Evolutionary conservation across 2,329 filamentous ascomycete species (phyloP), one percentile per base, ranked within the genome.

Genomic region (Talaromyces piceae): DNA sequence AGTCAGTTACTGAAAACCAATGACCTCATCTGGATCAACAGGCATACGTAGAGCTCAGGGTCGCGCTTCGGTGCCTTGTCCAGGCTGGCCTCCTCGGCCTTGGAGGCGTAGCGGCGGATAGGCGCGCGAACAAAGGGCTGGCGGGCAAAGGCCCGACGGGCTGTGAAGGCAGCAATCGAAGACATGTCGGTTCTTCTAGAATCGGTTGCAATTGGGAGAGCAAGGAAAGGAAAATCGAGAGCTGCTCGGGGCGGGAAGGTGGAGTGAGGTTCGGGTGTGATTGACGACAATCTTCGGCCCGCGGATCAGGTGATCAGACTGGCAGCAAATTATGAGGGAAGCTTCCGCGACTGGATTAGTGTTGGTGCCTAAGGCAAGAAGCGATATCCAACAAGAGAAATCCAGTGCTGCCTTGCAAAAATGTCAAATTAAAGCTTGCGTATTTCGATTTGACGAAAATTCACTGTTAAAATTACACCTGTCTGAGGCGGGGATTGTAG

Each of bases 11-110:
- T 25, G 22, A 5, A 22, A 3, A 23, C n/a, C 33, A 13, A 52
- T 52, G 16, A 4, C 26, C 20, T 1, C 25, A 9, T 41, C 12
- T 39, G 20, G 26, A 18, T 16, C 13, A 44, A 22, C 9, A 39
- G n/a, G 57, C 80, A 60, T 80, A 88, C 84, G 68, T 85, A 87
- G 67, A 88, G 83, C 75, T 88, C 85, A 53, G 85, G 85, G 69
- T 88, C 84, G 68, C 76, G 76, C 75, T 80, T 83, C 51, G 83
- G 81, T 61, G 78, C 84, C 67, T 81, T 77, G 66, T 80, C 77
- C 64, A 87, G 72, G 59, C 68, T 59, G 53, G 72, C 67, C 59
- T 77, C 73, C 57, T 77, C 73, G 45, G 73, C 67, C 62, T 72
- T 73, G 56, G 67, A 60, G 60, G 61, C 61, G 56, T 67, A 61